Evolutionary conservation across 192 early-diverging fungal genomes (phyloP), one percentile per base, ranked within the genome.

Genomic region (Spinellus fusiger): DNA sequence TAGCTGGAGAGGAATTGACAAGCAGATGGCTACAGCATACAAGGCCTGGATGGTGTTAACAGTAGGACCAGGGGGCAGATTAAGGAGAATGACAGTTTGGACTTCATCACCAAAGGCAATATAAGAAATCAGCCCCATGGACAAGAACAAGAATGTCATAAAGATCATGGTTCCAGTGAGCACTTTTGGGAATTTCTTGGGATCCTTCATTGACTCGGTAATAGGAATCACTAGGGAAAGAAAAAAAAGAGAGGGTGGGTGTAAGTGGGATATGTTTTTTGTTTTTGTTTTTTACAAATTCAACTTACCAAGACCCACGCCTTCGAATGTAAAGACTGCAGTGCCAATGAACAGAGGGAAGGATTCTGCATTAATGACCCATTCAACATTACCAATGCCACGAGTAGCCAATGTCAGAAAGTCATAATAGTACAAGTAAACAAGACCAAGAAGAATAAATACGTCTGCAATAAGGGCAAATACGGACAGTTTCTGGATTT

Each of bases 291-390:
- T 9, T 5, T 9, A 61, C 47, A 25, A 20, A 50, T 26, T 49
- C 2, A 22, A 46, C 46, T 62, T 54, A 70, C 68, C 86, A 27
- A 93, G 71, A 49, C 91, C 88, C 56, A 93, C 89, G 53, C 93
- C 89, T 77, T 92, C 91, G 64, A 88, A 95, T 13, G 87, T 83
- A 76, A 87, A 94, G 55, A 95, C 90, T 35, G 95, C 95, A 13
- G 95, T 98, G 54, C 95, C 95, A 40, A 98, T 87, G 63, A 96
- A 94, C 46, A 95, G 71, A 25, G 92, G 82, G 63, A 94, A 95
- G 40, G 83, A 82, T 55, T 85, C 77, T 47, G 77, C 65, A 73
- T 98, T 98, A 67, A 98, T 84, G 50, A 77, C 70, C 65, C 65
- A 67, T 52, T 80, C 74, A 15, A 96, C 78, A 33, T 92, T 80